These are phyloP conservation scores for Solanum chmielewskii DNA, from an alignment of 257 asterid genomes.

Conservation along the genomic window DNA sequence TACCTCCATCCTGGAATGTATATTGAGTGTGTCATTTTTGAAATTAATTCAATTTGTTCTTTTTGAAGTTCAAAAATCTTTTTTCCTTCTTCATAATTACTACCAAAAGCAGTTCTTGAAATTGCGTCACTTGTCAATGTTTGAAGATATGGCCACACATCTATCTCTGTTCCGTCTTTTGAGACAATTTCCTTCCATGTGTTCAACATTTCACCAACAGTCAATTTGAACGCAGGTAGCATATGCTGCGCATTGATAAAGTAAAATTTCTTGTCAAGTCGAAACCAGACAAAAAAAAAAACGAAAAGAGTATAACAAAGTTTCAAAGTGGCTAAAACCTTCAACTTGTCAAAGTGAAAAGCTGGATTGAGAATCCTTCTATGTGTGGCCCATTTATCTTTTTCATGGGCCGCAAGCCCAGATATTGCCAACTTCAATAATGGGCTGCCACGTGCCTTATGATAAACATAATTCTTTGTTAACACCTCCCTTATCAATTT, in stretches of 20 bases:
- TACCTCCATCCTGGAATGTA: constrained; percentile 6
- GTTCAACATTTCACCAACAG: neutral
- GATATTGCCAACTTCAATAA: constrained; percentile 6
- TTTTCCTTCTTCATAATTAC: constrained; percentile 2
- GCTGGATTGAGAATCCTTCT: neutral
- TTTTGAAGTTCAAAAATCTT: constrained; percentile 5
- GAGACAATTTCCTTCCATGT: neutral
- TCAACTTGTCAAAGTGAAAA: neutral
- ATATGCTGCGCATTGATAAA: neutral
- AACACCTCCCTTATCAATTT: constrained; percentile 32
- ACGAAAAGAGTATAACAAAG: neutral
- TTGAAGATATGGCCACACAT: constrained; percentile 7
- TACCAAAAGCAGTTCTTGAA: constrained; percentile 4
- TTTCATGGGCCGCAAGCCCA: constrained; percentile 30
- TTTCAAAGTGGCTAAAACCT: neutral
- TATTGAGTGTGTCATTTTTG: neutral
- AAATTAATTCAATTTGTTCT: neutral
- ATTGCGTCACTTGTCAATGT: constrained; percentile 12
- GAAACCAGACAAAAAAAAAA: neutral
- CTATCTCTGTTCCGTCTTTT: neutral
- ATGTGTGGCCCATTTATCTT: constrained; percentile 24
- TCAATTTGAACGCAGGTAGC: constrained; percentile 4
- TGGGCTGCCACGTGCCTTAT: constrained; percentile 18
- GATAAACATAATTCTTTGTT: constrained; percentile 25
- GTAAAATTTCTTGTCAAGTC: neutral